Base-by-base conservation (phyloP, 306 rosid species). In the Cucumis hystrix region DNA sequence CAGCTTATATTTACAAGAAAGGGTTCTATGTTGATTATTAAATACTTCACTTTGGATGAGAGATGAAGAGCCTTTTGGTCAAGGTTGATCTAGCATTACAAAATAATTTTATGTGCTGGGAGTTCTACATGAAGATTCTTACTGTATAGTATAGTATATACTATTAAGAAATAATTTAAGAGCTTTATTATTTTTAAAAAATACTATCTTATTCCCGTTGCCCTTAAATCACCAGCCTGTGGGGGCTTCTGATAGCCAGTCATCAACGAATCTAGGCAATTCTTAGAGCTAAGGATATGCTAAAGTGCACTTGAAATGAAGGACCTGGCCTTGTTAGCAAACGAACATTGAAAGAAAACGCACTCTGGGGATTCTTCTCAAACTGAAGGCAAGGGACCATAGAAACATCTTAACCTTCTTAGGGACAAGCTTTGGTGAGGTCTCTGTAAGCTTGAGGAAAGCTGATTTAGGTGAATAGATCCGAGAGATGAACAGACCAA, bases 401-500 rank as follows among this genome's bases (percentile, higher is more conserved):
- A 30, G 20, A 62, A 62, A 62, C 12, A 62, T 30, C 20, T 62
- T 15, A 30, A 30, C 20, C 20, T 65, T 65, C 47, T 10, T 37
- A 6, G 20, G 57, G 57, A 52, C 57, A 52, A 52, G 73, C 54
- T 67, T 67, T n/a, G 54, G 5, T 11, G 30, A 40, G 73, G 54
- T 67, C 73, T 67, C 33, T 20, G 54, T 67, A 67, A 67, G 74
- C 74, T 65, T 67, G 73, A 39, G 49, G 51, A 39, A 65, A 63
- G 43, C 69, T 18, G 72, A 64, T 37, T 21, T 65, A 37, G 47
- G 71, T 37, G 71, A 37, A 65, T 63, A 35, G 13, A 39, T 65
- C 8, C 18, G 49, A 65, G 11, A 8, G 71, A 35, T 12, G 45
- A 64, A 4, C 10, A 11, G 71, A 9, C 25, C 12, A 43, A 66